Conservation (phyloP, 495 filamentous ascomycete species). For the Penicillium lividum region DNA sequence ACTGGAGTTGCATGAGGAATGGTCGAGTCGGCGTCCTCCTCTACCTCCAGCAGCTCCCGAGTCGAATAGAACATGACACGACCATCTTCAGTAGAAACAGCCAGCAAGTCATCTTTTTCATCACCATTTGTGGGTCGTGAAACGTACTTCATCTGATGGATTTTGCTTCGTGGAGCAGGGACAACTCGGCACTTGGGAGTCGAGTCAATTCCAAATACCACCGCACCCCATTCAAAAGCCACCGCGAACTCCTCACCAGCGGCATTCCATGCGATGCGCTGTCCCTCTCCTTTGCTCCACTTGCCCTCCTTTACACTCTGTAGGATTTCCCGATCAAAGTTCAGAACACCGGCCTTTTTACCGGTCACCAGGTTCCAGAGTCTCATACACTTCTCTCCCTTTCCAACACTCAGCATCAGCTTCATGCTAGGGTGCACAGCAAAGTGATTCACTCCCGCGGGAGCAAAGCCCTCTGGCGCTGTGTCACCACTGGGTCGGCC, state of each 20-base stretch:
- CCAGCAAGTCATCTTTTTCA: slow-evolving; percentile 56
- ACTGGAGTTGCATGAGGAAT: slow-evolving; percentile 58
- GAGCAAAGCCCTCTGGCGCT: slow-evolving; percentile 76
- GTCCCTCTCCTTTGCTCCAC: slow-evolving; percentile 79
- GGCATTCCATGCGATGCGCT: slow-evolving; percentile 76
- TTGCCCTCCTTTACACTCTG: slow-evolving; percentile 72
- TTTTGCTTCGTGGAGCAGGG: slow-evolving; percentile 69
- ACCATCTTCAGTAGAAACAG: slow-evolving; percentile 91
- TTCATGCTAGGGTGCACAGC: slow-evolving; percentile 95
- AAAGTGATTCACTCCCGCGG: slow-evolving; percentile 91
- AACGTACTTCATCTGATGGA: slow-evolving; percentile 80
- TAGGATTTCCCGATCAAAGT: slow-evolving; percentile 70
- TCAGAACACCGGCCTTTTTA: slow-evolving; percentile 89
- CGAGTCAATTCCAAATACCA: slow-evolving; percentile 85
- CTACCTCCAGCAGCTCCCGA: slow-evolving; percentile 33
- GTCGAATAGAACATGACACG: slow-evolving; percentile 83
- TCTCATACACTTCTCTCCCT: slow-evolving; percentile 86
- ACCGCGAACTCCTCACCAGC: slow-evolving; percentile 81
- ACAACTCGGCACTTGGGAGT: slow-evolving; percentile 71
- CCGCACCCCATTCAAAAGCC: slow-evolving; percentile 80
- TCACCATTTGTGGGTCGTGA: slow-evolving; percentile 42
- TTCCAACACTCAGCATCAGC: slow-evolving; percentile 87
- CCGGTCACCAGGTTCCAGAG: slow-evolving; percentile 97
- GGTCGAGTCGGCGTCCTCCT: slow-evolving; percentile 35
- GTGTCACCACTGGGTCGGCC: slow-evolving; percentile 91